Conservation (phyloP, 208 protist species). For the Leishmania aethiopica region DNA sequence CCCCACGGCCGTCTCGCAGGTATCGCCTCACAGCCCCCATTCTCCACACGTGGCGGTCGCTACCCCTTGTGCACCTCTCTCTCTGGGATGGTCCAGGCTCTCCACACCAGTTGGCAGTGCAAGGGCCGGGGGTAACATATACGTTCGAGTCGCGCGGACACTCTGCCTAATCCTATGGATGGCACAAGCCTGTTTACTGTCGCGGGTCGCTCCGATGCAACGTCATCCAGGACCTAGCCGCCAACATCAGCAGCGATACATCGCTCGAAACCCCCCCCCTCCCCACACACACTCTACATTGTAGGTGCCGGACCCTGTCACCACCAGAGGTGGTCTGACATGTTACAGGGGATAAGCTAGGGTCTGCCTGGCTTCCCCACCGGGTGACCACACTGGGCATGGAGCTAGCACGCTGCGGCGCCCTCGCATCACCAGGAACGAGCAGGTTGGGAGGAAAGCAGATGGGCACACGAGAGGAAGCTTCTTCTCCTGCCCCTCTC, state of each 20-base stretch:
- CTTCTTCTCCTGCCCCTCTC: not conserved
- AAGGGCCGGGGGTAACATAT: not conserved
- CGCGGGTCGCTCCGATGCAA: not conserved
- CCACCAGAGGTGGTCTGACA: not conserved
- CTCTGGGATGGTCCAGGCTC: not conserved
- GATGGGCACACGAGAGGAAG: not conserved
- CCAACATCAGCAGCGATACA: not conserved
- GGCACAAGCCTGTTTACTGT: not conserved
- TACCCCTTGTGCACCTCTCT: not conserved
- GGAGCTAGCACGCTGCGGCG: not conserved
- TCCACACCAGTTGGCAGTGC: not conserved
- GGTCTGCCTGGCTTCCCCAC: not conserved
- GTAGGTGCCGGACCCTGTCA: not conserved
- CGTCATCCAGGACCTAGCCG: not conserved
- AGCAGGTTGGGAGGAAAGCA: not conserved
- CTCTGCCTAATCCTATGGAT: no score
- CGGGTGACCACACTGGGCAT: not conserved
- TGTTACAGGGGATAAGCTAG: not conserved
- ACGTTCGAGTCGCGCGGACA: not conserved
- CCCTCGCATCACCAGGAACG: not conserved
- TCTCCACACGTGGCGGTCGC: not conserved
- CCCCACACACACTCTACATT: not conserved
- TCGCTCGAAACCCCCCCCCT: not conserved
- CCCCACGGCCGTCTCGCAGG: not conserved
- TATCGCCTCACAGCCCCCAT: no score